phyloP scores from a whole-genome alignment of 306 rosid genomes.

The Abrus precatorius region DNA sequence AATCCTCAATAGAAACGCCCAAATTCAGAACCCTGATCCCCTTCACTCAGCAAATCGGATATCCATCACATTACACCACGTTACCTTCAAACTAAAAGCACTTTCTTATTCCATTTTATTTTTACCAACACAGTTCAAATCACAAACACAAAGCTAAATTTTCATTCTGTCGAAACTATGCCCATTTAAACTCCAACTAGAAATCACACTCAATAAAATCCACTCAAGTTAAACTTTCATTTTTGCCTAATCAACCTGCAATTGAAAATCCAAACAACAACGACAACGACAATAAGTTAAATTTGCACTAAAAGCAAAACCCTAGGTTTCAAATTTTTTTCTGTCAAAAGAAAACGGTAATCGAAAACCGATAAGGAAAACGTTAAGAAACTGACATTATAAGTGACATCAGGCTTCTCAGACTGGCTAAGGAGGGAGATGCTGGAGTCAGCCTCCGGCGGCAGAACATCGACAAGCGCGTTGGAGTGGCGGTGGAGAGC shows the following conservation, averaged over 20 bases:
- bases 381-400: conserved; percentile 55
- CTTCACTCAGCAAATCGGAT: conserved; percentile 14
- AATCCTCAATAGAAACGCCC: conserved; percentile 11
- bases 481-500: conserved; percentile 98
- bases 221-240: not conserved
- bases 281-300: too few species aligned
- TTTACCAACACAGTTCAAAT: not conserved
- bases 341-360: not conserved
- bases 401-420: conserved; percentile 98
- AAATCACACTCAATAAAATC: not conserved
- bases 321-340: not conserved
- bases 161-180: not conserved
- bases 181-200: not conserved
- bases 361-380: not conserved
- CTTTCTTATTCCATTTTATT: not conserved
- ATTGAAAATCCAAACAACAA: not conserved
- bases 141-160: not conserved
- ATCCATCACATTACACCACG: not conserved
- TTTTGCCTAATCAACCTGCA: not conserved
- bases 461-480: conserved; percentile 95
- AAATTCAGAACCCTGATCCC: not conserved
- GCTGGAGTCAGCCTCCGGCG: conserved; percentile 98
- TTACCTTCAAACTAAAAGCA: not conserved
- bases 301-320: not conserved
- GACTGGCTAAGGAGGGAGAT: conserved; percentile 98